Percentiles rank a stretch among this genome's conserved stretches.
These are phyloP conservation scores for Candida stauntonica DNA, from an alignment of 805 yeast species.

Conservation along the genomic window DNA sequence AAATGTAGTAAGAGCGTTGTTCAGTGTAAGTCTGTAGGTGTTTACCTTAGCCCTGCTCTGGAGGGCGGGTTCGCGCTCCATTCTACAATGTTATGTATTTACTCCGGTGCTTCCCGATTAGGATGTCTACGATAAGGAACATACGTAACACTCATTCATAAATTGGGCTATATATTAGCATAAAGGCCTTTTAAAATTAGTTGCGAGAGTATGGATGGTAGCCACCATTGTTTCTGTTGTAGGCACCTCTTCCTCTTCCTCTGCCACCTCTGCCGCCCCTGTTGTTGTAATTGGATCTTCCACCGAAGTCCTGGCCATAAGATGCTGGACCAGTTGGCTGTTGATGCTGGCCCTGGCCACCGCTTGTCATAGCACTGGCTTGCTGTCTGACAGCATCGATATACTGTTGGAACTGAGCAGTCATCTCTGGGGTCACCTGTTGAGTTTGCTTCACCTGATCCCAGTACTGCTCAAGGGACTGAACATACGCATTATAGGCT, in stretches of 20 bases:
- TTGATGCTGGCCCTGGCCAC: neutral
- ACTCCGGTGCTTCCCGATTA: too few relatives aligned
- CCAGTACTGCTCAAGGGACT: conserved; percentile 61
- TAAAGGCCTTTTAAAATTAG: too few relatives aligned
- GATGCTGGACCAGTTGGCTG: conserved; percentile 8
- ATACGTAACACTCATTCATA: too few relatives aligned
- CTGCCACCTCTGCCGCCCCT: conserved; percentile 4
- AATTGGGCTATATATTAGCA: neutral
- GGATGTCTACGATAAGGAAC: too few relatives aligned
- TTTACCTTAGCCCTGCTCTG: too few relatives aligned
- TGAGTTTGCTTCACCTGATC: conserved; percentile 24
- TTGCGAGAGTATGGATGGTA: conserved; percentile 38
- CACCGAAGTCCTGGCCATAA: conserved; percentile 16
- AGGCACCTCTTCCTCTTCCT: conserved; percentile 9
- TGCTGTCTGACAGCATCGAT: conserved; percentile 10
- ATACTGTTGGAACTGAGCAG: conserved; percentile 5
- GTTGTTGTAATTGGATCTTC: neutral
- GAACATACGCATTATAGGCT: conserved; percentile 61
- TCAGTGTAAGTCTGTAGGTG: too few relatives aligned
- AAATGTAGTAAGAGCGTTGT: neutral
- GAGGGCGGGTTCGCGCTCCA: too few relatives aligned
- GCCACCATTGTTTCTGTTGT: conserved; percentile 28
- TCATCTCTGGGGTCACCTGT: conserved; percentile 10
- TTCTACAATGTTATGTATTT: neutral
- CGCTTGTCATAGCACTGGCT: conserved; percentile 3